phyloP scores from a whole-genome alignment of 169 alveolate species.

The Babesia gibsoni region DNA sequence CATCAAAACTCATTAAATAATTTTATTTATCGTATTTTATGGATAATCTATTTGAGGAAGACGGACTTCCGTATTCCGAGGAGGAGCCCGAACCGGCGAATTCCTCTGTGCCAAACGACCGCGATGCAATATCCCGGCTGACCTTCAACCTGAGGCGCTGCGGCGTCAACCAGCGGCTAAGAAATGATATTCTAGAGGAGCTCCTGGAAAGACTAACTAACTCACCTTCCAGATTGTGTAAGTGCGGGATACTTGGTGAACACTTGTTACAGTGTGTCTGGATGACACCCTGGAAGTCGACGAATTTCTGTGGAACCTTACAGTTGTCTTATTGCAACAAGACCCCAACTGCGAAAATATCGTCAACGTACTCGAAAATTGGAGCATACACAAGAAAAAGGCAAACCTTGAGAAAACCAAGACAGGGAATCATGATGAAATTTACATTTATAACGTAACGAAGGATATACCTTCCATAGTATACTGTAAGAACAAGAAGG shows the following conservation, averaged over 20 bases:
- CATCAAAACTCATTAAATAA: conserved; percentile 3
- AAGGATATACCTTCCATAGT: conserved; percentile 50
- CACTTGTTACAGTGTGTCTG: neutral
- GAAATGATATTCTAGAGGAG: neutral
- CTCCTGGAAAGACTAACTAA: neutral
- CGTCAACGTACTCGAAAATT: neutral
- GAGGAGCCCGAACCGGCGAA: neutral
- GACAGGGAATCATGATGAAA: conserved; percentile 15
- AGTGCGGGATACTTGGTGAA: neutral
- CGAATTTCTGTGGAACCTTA: conserved; percentile 6
- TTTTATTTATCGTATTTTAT: neutral
- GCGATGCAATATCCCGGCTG: conserved; percentile 23
- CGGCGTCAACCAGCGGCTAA: conserved; percentile 5
- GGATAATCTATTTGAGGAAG: conserved; percentile 2
- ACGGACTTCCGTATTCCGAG: neutral
- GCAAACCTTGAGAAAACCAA: neutral
- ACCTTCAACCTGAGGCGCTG: conserved; percentile 10
- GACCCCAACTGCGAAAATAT: neutral
- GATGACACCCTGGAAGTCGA: conserved; percentile 10
- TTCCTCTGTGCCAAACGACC: neutral
- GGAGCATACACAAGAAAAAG: conserved; percentile 1
- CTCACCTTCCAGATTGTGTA: neutral
- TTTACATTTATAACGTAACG: conserved; percentile 56
- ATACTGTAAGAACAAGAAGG: conserved; percentile 50
- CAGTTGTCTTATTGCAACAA: neutral